Conservation (phyloP, 2,329 filamentous ascomycete species). For the Bipolaris gigantea region DNA sequence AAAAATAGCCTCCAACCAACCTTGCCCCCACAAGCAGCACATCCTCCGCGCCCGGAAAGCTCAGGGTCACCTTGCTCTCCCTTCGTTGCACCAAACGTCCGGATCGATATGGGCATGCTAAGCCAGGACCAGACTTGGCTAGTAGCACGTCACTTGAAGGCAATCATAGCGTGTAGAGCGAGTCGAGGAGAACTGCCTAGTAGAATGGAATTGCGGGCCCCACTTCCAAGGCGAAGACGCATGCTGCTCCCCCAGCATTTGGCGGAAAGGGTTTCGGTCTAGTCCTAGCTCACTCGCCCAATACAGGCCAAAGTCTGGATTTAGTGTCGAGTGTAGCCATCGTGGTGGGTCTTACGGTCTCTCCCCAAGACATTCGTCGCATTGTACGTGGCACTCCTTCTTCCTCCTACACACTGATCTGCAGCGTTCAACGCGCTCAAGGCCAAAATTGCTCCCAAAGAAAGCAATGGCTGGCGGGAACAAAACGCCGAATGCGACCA, state of each 20-base stretch:
- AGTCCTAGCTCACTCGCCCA: conserved; percentile 15
- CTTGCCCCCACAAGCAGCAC: neutral
- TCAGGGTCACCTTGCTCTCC: neutral
- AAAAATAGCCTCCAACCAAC: neutral
- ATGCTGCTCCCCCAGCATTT: conserved; percentile 19
- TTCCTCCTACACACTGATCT: neutral
- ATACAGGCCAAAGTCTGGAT: conserved; percentile 11
- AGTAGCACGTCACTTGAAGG: conserved; percentile 1
- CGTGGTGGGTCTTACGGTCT: neutral
- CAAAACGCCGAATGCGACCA: conserved; percentile 14
- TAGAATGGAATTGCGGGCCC: conserved; percentile 33
- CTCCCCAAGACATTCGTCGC: conserved; percentile 9
- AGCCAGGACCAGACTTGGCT: neutral
- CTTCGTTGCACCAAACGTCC: neutral
- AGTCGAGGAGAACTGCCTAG: conserved; percentile 2
- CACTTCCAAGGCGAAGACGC: conserved; percentile 21
- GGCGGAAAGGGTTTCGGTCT: conserved; percentile 15
- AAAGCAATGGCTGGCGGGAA: conserved; percentile 16
- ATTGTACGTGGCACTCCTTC: neutral
- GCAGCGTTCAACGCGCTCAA: neutral
- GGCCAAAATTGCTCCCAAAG: neutral
- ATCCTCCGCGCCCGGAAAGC: conserved; percentile 1
- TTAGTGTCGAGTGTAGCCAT: conserved; percentile 19
- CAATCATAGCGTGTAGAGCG: neutral
- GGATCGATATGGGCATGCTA: neutral